Evolutionary conservation across 768 basidiomycete genomes (phyloP), one percentile per base, ranked within the genome.

Genomic region (Epithele typhae): DNA sequence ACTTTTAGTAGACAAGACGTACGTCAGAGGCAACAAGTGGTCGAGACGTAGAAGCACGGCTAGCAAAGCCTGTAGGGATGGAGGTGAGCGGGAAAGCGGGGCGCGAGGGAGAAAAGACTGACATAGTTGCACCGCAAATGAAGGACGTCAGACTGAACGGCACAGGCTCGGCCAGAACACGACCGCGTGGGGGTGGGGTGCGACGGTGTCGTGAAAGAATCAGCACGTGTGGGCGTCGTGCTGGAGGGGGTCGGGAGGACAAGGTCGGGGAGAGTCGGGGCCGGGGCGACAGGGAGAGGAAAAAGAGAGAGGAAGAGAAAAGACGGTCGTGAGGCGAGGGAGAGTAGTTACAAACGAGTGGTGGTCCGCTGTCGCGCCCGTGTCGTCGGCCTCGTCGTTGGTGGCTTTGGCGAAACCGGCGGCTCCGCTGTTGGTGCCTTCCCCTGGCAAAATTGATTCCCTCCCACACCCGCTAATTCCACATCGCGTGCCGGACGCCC

Each of bases 171-270:
- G 50, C 44, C 50, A 51, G 50, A 46, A 35, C 50, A 41, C 49
- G 49, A 44, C 37, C n/a, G 27, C 27, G 21, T 35, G 44, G 37
- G 45, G 44, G 55, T 46, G 52, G 41, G 54, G 21, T 27, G 23
- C 14, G 39, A 47, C 27, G 8, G 52, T 54, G 56, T 54, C 38
- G 27, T 14, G 14, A 14, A 49, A 52, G 46, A 48, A 57, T 51
- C 52, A 54, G 49, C 56, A 57, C 56, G 56, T 54, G 56, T 47
- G 51, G 55, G 8, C 8, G 39, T 53, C 46, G 55, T 48, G 40
- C 25, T 50, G 43, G 41, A 43, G 37, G n/a, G 51, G 39, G 46
- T 33, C 27, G 27, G 25, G 40, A 19, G 32, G 40, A 30, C 27
- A 14, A 14, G 7, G 27, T 30, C 8, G 27, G 27, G 27, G 14